A percentile compares a stretch with the other conserved stretches of the same genome.
phyloP scores from a whole-genome alignment of 2,329 filamentous ascomycete genomes.

The Plectosphaerella cucumerina region DNA sequence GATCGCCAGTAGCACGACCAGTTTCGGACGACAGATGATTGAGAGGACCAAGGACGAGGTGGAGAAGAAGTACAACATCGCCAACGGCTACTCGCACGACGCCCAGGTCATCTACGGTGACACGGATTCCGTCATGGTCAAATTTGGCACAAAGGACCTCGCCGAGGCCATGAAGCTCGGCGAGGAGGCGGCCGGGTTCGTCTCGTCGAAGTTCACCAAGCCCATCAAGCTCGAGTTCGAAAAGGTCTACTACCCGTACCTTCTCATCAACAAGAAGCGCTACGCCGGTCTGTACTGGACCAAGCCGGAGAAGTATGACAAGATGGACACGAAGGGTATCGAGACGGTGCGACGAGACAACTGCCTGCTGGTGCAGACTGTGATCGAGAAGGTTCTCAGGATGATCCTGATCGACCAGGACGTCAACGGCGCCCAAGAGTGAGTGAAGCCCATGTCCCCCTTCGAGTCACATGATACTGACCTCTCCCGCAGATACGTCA shows the following conservation, averaged over 20 bases:
- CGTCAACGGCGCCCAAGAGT: slow-evolving; percentile 88
- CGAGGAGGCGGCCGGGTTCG: slow-evolving; percentile 83
- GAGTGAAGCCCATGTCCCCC: slow-evolving; percentile 42
- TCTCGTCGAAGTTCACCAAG: slow-evolving; percentile 89
- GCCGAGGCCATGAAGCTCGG: slow-evolving; percentile 89
- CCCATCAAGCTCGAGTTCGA: slow-evolving; percentile 99
- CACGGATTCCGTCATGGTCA: slow-evolving; percentile 99
- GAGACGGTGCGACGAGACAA: slow-evolving; percentile 98
- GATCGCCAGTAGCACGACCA: slow-evolving; percentile 95
- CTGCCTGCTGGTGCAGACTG: slow-evolving; percentile 89
- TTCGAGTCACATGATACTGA: slow-evolving; percentile 3
- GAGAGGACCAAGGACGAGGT: slow-evolving; percentile 97
- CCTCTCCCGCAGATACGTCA: slow-evolving; percentile 69
- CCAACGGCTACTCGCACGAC: slow-evolving; percentile 91
- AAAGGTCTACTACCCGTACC: slow-evolving; percentile 97
- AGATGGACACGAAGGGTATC: slow-evolving; percentile 99
- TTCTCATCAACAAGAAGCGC: slow-evolving; percentile 99
- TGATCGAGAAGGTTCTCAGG: slow-evolving; percentile 92
- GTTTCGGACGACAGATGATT: slow-evolving; percentile 98
- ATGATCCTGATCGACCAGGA: slow-evolving; percentile 96
- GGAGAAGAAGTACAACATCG: slow-evolving; percentile 81
- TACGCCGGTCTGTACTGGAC: slow-evolving; percentile 99
- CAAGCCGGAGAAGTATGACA: slow-evolving; percentile 89
- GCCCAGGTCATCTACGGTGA: slow-evolving; percentile 98
- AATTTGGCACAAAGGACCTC: slow-evolving; percentile 87